Base-by-base conservation (phyloP, 805 yeast species). In the Yarrowia sp. region DNA sequence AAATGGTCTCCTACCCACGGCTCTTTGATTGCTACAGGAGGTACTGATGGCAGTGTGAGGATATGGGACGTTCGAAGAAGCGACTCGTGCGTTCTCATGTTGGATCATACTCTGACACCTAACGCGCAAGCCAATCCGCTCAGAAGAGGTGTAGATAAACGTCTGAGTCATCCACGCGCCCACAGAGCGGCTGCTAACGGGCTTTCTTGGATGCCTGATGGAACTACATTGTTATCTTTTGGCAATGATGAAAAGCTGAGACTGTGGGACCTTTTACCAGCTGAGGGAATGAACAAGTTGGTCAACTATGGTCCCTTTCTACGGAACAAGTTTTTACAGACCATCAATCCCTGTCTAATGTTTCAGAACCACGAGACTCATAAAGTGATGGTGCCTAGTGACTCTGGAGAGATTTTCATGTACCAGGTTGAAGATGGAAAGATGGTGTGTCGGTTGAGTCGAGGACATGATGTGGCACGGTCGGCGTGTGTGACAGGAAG, bases 11-110 rank as follows among this genome's bases (percentile, higher is more conserved):
- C 97, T 0, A 46, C 55, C 0, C 90, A 88, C 74, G 91, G 88
- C 55, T 88, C 90, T 78, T 86, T 91, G 87, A 84, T 95, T 73
- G 86, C 91, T 33, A 90, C 97, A 5, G 97, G 89, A 15, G 92
- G 97, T 15, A 97, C 93, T 76, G 99, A 95, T 78, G 97, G 98
- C 30, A 90, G 97, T 0, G 94, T 89, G 49, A 87, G 92, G 74
- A 88, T 95, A 17, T 95, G 99, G 99, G 99, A 61, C 5, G 55
- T 61, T 14, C n/a, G 66, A 56, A 79, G 89, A 58, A 85, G 91
- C 30, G 80, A 82, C 17, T 83, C 89, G 42, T 88, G 91, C 72
- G 76, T 91, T 30, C 82, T 87, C 52, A 81, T 86, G 15, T 76
- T 91, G 68, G 93, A 91, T 73, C 50, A 64, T 40, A 64, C 60